Conservation (phyloP, 768 basidiomycete genomes). For the Austroboletus festivus region DNA sequence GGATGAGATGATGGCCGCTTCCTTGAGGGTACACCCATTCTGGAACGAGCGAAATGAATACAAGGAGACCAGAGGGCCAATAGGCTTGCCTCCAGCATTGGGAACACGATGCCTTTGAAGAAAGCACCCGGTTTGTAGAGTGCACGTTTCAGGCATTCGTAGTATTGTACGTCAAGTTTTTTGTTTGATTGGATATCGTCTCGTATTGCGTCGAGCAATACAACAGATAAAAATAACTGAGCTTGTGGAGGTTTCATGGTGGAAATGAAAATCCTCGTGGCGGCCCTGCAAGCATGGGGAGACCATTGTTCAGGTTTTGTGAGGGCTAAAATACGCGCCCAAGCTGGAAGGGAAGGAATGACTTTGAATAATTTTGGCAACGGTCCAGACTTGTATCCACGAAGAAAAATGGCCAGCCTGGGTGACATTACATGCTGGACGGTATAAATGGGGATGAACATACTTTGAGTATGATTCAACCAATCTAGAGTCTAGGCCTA, state of each 20-base stretch:
- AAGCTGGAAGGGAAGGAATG: slow-evolving; percentile 90
- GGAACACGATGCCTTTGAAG: slow-evolving; percentile 97
- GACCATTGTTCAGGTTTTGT: slow-evolving; percentile 94
- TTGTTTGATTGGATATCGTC: slow-evolving; percentile 85
- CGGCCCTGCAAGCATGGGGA: slow-evolving; percentile 90
- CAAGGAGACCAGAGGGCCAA: slow-evolving; percentile 27
- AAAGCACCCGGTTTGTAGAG: slow-evolving; percentile 97
- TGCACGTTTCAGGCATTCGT: slow-evolving; percentile 86
- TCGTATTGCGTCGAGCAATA: slow-evolving; percentile 84
- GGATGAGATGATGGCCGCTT: slow-evolving; percentile 92
- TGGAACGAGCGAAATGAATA: slow-evolving; percentile 23
- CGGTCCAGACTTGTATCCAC: slow-evolving; percentile 88
- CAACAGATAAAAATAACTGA: slow-evolving; percentile 87
- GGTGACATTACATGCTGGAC: slow-evolving; percentile 4
- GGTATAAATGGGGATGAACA: slow-evolving; percentile 27
- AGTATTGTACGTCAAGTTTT: slow-evolving; percentile 91
- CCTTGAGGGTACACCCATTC: slow-evolving; percentile 86
- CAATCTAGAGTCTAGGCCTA: slow-evolving; percentile 87
- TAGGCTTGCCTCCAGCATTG: slow-evolving; percentile 77
- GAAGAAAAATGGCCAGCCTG: slow-evolving; percentile 84
- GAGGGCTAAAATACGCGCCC: slow-evolving; percentile 93
- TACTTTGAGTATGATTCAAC: slow-evolving; percentile 93
- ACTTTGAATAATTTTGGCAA: slow-evolving; percentile 98
- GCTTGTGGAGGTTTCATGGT: slow-evolving; percentile 96
- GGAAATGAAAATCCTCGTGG: slow-evolving; percentile 93